phyloP scores from a whole-genome alignment of 495 filamentous ascomycete species.

The Ramalina intermedia region DNA sequence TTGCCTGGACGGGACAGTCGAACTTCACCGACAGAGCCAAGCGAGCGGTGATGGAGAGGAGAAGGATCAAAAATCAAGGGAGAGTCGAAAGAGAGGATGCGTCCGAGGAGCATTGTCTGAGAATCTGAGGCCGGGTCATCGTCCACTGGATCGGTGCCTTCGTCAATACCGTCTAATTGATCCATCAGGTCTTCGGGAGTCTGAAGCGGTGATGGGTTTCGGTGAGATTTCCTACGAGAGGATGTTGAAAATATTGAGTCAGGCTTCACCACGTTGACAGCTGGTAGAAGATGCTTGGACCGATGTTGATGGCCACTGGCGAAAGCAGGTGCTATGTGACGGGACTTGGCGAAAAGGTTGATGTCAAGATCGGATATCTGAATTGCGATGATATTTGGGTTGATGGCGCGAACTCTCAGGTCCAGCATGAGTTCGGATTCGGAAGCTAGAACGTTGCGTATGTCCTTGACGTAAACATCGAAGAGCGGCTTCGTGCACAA shows the following conservation, averaged over 20 bases:
- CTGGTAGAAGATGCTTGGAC: not conserved
- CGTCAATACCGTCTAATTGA: slow-evolving; percentile 36
- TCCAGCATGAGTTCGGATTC: slow-evolving; percentile 94
- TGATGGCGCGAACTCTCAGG: slow-evolving; percentile 70
- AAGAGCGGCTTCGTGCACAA: slow-evolving; percentile 78
- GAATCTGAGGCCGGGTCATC: slow-evolving; percentile 48
- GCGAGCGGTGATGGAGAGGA: slow-evolving; percentile 52
- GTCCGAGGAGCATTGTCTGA: slow-evolving; percentile 79
- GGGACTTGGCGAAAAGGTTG: slow-evolving; percentile 86
- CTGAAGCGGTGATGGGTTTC: not conserved
- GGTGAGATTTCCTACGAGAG: not conserved
- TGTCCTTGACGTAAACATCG: slow-evolving; percentile 57
- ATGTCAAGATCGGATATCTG: slow-evolving; percentile 73
- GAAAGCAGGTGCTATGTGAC: slow-evolving; percentile 37
- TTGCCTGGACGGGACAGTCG: slow-evolving; percentile 75
- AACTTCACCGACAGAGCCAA: slow-evolving; percentile 65
- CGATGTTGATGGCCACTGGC: not conserved
- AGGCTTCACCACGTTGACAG: not conserved
- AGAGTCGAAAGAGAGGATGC: slow-evolving; percentile 74
- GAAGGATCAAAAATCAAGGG: slow-evolving; percentile 77
- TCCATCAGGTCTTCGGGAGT: not conserved
- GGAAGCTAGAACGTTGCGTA: slow-evolving; percentile 81
- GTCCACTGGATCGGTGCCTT: slow-evolving; percentile 55
- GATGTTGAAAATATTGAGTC: not conserved
- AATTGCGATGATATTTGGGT: slow-evolving; percentile 81